Evolutionary conservation across 2,329 filamentous ascomycete species (phyloP).

Genomic region (Elsinoe australis): DNA sequence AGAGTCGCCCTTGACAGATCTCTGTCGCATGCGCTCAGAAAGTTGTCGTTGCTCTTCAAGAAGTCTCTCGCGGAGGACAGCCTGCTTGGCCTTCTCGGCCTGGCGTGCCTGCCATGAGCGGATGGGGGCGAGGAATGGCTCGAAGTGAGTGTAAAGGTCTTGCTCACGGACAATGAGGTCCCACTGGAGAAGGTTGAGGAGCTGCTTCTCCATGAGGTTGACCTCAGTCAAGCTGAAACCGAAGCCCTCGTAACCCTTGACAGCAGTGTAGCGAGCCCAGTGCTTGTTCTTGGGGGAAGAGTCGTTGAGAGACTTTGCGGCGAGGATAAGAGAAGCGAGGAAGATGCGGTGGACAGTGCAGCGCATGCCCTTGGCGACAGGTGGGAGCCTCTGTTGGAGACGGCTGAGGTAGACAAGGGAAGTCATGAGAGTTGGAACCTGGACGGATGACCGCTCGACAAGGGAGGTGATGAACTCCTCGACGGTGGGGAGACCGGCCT

Average conservation of each 20-base stretch:
- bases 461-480: conserved; percentile 89
- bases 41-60: conserved; percentile 29
- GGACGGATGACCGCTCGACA: conserved; percentile 87
- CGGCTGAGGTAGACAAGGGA: conserved; percentile 87
- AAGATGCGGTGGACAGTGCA: conserved; percentile 98
- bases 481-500: conserved; percentile 60
- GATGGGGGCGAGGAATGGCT: conserved; percentile 81
- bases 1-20: conserved; percentile 25
- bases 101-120: conserved; percentile 51
- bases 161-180: conserved; percentile 77
- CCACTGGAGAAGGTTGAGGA: conserved; percentile 91
- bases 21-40: conserved; percentile 31
- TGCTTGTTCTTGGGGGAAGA: conserved; percentile 99
- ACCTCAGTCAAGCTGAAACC: conserved; percentile 93
- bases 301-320: conserved; percentile 97
- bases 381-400: conserved; percentile 75
- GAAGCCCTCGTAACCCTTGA: conserved; percentile 66
- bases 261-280: conserved; percentile 88
- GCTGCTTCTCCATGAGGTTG: conserved; percentile 98
- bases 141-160: conserved; percentile 79
- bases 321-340: conserved; percentile 72
- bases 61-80: conserved; percentile 38
- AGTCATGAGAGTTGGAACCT: conserved; percentile 95
- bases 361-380: conserved; percentile 89
- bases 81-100: conserved; percentile 45